Base-by-base conservation (phyloP, 345 rosid genomes). In the Corymbia maculata region DNA sequence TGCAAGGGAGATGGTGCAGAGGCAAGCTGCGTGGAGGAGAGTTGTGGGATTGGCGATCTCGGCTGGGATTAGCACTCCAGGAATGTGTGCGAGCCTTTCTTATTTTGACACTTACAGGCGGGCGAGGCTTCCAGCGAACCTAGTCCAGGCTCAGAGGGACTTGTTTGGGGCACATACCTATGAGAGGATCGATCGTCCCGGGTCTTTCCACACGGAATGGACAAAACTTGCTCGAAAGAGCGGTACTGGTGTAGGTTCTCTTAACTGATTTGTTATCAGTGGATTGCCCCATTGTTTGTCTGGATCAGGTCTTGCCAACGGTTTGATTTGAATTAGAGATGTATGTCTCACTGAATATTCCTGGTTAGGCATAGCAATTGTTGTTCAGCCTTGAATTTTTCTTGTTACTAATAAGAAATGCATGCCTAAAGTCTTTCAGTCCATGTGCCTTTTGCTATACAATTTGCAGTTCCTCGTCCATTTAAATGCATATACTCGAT, bases 21-120 rank as follows among this genome's bases (percentile, higher is more conserved):
- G 99, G 95, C 99, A 98, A 89, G 97, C 97, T 2, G 99, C 99
- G 2, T 98, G 99, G 99, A 96, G 99, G 91, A 95, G 99, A 93
- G 98, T 97, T 13, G 99, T 98, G 45, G 98, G 98, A 68, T 87
- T 96, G 92, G 97, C 99, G n/a, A 93, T 97, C 66, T 92, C 97
- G 6, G 97, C 97, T 0, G 99, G 99, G 89, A 98, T 98, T 64
- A 98, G 99, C 92, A 96, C 98, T 0, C 99, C 99, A 0, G 99
- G 99, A 53, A 98, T 98, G 99, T 97, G 99, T 55, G 97, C 99
- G 3, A 97, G 99, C 92, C 97, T 98, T 61, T 94, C 98, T 17
- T 98, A 98, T 90, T 98, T 98, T 9, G 99, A 98, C 79, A 96
- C 99, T 13, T 98, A 97, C 59, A 95, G 98, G 93, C 97, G 99